These are phyloP conservation scores for Cladosporium cucumerinum DNA, from an alignment of 2,329 filamentous ascomycete species.

Conservation along the genomic window DNA sequence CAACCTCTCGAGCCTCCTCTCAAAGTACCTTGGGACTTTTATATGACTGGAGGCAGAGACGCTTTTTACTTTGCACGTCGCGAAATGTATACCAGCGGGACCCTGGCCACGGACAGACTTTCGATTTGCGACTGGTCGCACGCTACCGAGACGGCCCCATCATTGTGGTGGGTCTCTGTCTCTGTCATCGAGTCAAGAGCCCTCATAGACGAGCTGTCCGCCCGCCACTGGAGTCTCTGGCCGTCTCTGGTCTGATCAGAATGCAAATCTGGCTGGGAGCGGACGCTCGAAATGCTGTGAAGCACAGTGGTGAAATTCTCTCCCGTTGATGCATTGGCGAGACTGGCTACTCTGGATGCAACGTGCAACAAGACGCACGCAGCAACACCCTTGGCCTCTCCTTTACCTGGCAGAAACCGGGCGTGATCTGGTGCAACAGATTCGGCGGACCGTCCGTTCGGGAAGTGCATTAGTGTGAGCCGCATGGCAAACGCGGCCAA, in stretches of 20 bases:
- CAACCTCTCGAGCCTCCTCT: background rate
- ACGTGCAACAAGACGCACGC: background rate
- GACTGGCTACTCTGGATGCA: background rate
- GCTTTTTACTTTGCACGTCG: slow-evolving; percentile 7
- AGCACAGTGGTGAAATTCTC: background rate
- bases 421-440: background rate
- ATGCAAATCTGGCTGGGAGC: background rate
- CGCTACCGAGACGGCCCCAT: slow-evolving; percentile 14
- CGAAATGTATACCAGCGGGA: slow-evolving; percentile 1
- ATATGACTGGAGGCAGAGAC: slow-evolving; percentile 9
- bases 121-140: slow-evolving; percentile 6
- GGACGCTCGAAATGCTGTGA: background rate
- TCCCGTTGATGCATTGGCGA: background rate
- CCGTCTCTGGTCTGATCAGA: background rate
- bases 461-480: slow-evolving; percentile 7
- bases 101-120: slow-evolving; percentile 6
- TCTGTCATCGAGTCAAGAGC: slow-evolving; percentile 12
- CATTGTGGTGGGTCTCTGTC: slow-evolving; percentile 7
- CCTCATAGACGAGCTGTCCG: slow-evolving; percentile 4
- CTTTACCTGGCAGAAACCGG: background rate
- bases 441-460: slow-evolving; percentile 8
- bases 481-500: background rate
- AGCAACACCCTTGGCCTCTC: background rate
- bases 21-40: slow-evolving; percentile 9
- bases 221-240: slow-evolving; percentile 2